Conservation (phyloP, 306 rosid genomes). For the Lotus japonicus region DNA sequence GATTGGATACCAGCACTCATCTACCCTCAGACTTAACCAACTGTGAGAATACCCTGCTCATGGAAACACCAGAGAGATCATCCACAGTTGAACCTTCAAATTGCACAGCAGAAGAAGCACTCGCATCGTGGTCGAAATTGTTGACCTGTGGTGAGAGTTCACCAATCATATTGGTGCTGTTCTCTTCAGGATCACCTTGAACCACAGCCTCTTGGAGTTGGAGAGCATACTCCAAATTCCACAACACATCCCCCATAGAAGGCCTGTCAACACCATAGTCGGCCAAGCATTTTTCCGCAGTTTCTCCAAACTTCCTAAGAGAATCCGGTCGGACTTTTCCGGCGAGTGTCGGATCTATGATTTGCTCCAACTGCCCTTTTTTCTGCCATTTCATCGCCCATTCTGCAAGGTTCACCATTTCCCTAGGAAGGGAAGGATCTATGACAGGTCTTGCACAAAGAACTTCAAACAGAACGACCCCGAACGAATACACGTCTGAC, state of each 20-base stretch:
- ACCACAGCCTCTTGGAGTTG: slow-evolving; percentile 82
- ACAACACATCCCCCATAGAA: slow-evolving; percentile 89
- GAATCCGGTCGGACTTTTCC: slow-evolving; percentile 85
- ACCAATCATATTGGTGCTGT: slow-evolving; percentile 86
- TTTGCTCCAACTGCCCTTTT: slow-evolving; percentile 75
- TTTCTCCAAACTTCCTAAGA: slow-evolving; percentile 85
- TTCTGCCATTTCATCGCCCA: slow-evolving; percentile 98
- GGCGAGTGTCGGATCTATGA: slow-evolving; percentile 60
- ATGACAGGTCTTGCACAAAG: slow-evolving; percentile 91
- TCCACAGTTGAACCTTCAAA: slow-evolving; percentile 42
- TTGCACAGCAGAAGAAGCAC: slow-evolving; percentile 43
- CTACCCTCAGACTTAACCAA: slow-evolving; percentile 83
- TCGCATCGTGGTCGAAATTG: slow-evolving; percentile 40
- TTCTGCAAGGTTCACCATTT: slow-evolving; percentile 93
- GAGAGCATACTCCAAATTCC: slow-evolving; percentile 91
- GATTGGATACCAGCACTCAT: slow-evolving; percentile 27
- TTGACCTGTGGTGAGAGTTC: slow-evolving; percentile 81
- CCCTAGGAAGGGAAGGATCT: slow-evolving; percentile 85
- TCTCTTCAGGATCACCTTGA: slow-evolving; percentile 77
- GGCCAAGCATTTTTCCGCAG: slow-evolving; percentile 93
- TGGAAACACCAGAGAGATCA: slow-evolving; percentile 85
- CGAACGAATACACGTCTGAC: slow-evolving; percentile 92
- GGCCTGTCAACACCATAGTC: slow-evolving; percentile 89
- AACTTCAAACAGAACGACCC: slow-evolving; percentile 87
- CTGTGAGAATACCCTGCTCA: slow-evolving; percentile 89